These are phyloP conservation scores for Scutellaria galericulata DNA, from an alignment of 257 asterid genomes.

Conservation along the genomic window DNA sequence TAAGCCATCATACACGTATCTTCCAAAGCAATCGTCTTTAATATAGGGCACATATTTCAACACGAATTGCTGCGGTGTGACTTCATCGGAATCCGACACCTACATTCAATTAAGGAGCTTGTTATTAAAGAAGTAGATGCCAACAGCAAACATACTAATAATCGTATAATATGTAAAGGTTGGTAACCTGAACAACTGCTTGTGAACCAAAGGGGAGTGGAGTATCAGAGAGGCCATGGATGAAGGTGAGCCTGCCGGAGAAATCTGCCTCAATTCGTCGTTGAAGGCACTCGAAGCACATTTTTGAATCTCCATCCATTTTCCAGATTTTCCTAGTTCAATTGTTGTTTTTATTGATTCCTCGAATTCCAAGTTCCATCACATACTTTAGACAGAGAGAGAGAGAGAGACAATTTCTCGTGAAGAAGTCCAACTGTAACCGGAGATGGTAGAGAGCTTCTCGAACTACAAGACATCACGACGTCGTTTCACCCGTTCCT, in stretches of 20 bases:
- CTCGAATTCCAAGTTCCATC: constrained; percentile 1
- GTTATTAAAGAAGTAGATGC: constrained; percentile 3
- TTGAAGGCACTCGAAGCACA: constrained; percentile 86
- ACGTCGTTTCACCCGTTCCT: too few relatives aligned
- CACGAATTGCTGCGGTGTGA: constrained; percentile 56
- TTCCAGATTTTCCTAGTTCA: not conserved
- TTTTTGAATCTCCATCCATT: constrained; percentile 40
- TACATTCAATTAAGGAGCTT: constrained; percentile 42
- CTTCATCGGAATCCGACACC: constrained; percentile 53
- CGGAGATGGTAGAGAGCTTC: too few relatives aligned
- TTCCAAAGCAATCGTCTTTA: constrained; percentile 63
- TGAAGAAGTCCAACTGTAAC: too few relatives aligned
- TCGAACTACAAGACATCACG: too few relatives aligned
- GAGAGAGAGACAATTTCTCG: too few relatives aligned
- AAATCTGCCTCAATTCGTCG: constrained; percentile 71
- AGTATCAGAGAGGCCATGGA: constrained; percentile 67
- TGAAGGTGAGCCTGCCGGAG: constrained; percentile 56
- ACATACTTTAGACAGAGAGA: not conserved
- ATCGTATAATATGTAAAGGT: not conserved
- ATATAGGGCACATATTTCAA: constrained; percentile 56
- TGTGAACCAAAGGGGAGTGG: constrained; percentile 74
- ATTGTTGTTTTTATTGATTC: not conserved
- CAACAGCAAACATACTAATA: not conserved
- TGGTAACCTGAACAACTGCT: constrained; percentile 74
- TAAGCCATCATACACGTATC: constrained; percentile 66